Conservation (phyloP, 2,329 filamentous ascomycete genomes). For the Penicillium sp. region DNA sequence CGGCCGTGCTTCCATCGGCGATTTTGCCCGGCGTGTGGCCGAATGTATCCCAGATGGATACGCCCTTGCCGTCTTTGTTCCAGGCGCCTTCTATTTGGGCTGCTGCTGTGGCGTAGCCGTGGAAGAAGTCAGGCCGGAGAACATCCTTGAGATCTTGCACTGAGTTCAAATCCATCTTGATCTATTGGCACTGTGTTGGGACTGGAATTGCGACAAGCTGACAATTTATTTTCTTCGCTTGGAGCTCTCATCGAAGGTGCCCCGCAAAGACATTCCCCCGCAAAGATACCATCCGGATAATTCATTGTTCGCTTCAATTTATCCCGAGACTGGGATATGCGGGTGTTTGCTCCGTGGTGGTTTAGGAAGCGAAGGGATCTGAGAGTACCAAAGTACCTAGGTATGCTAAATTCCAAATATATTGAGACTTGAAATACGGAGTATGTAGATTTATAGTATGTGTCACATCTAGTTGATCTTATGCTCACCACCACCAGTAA, state of each 20-base stretch:
- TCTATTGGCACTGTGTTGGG: background rate
- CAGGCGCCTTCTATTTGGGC: constrained; percentile 71
- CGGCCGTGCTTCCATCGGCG: constrained; percentile 68
- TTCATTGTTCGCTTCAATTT: background rate
- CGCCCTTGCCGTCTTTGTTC: constrained; percentile 68
- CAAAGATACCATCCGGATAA: background rate
- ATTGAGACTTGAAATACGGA: background rate
- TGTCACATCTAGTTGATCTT: background rate
- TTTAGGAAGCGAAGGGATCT: constrained; percentile 6
- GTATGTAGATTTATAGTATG: background rate
- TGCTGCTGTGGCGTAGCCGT: constrained; percentile 31
- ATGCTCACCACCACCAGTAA: constrained; percentile 14
- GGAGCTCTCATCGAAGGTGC: background rate
- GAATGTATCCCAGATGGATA: constrained; percentile 81
- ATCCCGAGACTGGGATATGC: constrained; percentile 3
- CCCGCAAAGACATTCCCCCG: background rate
- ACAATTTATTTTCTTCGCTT: background rate
- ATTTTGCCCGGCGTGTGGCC: constrained; percentile 72
- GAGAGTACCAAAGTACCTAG: background rate
- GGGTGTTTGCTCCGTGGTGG: constrained; percentile 9
- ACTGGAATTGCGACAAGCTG: background rate
- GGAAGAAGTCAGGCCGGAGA: constrained; percentile 29
- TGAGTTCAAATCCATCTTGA: constrained; percentile 23
- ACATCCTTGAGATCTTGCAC: constrained; percentile 27
- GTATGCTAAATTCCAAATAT: too few relatives aligned